Conservation (phyloP, 768 basidiomycete genomes). For the Epithele typhae region DNA sequence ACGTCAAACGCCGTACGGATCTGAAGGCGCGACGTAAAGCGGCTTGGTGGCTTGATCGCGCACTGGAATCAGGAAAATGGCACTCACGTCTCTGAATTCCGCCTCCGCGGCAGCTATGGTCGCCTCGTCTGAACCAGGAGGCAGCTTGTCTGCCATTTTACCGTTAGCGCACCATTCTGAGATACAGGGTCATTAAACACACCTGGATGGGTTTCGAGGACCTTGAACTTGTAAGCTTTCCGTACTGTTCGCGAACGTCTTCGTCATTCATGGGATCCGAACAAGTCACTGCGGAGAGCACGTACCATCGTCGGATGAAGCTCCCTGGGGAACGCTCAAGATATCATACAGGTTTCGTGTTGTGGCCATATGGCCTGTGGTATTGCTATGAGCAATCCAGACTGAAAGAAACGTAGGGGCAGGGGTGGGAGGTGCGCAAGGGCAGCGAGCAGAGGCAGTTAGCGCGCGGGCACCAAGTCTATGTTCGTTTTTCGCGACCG, state of each 20-base stretch:
- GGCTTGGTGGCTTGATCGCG: no score
- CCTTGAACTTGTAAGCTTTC: slow-evolving; percentile 26
- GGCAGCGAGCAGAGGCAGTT: slow-evolving; percentile 4
- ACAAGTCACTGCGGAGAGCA: not conserved
- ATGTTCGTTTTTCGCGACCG: slow-evolving; percentile 10
- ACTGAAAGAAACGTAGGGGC: slow-evolving; percentile 4
- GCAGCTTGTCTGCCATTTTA: slow-evolving; percentile 24
- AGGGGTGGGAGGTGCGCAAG: slow-evolving; percentile 6
- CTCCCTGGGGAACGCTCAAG: slow-evolving; percentile 22
- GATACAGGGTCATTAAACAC: not conserved
- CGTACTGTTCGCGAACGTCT: slow-evolving; percentile 17
- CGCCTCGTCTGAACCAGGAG: slow-evolving; percentile 20
- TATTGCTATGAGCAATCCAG: slow-evolving; percentile 10
- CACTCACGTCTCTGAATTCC: slow-evolving; percentile 25
- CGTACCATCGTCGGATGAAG: slow-evolving; percentile 27
- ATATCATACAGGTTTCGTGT: slow-evolving; percentile 24
- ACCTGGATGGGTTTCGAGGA: slow-evolving; percentile 29
- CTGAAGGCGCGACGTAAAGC: slow-evolving; percentile 6
- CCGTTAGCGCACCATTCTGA: not conserved
- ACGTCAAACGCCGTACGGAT: slow-evolving; percentile 27
- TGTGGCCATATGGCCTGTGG: slow-evolving; percentile 20
- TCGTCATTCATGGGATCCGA: no score
- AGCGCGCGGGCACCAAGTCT: not conserved
- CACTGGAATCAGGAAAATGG: not conserved
- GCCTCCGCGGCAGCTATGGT: slow-evolving; percentile 22